A percentile compares a stretch with the other conserved stretches of the same genome.
Evolutionary conservation across 495 filamentous ascomycete species (phyloP).

Genomic region (Hyphodiscus hymeniophilus): DNA sequence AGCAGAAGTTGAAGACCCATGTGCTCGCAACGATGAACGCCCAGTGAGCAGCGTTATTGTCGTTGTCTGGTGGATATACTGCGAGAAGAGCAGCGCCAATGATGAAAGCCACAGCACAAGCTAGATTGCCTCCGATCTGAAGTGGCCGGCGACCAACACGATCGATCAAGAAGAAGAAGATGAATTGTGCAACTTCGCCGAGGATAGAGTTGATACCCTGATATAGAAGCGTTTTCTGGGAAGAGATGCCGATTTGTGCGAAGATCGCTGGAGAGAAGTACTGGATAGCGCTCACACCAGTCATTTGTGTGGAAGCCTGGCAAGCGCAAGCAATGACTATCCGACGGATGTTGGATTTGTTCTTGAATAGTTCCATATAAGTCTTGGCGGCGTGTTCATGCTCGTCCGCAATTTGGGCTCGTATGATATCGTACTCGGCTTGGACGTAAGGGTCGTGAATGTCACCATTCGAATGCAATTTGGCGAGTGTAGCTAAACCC

Average conservation of each 20-base stretch:
- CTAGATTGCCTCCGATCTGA: constrained; percentile 37
- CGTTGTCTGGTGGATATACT: constrained; percentile 30
- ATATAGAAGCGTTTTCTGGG: constrained; percentile 40
- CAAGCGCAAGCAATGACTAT: constrained; percentile 43
- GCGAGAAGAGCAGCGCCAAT: constrained; percentile 14
- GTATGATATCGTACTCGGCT: constrained; percentile 27
- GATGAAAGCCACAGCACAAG: constrained; percentile 32
- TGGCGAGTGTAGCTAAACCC: constrained; percentile 23
- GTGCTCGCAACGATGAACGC: constrained; percentile 26
- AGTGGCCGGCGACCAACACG: constrained; percentile 41
- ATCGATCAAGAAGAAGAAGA: constrained; percentile 40
- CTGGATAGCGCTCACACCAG: constrained; percentile 45
- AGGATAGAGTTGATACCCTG: constrained; percentile 37
- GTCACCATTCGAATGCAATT: constrained; percentile 26
- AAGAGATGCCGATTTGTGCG: constrained; percentile 42
- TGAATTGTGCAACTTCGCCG: constrained; percentile 28
- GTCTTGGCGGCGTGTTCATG: constrained; percentile 4
- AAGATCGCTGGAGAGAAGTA: constrained; percentile 47
- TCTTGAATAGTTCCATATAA: constrained; percentile 5
- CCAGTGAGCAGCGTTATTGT: constrained; percentile 25
- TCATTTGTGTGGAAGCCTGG: constrained; percentile 40
- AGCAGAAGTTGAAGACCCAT: constrained; percentile 29
- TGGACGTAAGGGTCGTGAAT: constrained; percentile 23
- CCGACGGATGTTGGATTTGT: constrained; percentile 32
- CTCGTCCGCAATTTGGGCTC: constrained; percentile 1